phyloP scores from a whole-genome alignment of 2,329 filamentous ascomycete species.

The Alternaria conjuncta region DNA sequence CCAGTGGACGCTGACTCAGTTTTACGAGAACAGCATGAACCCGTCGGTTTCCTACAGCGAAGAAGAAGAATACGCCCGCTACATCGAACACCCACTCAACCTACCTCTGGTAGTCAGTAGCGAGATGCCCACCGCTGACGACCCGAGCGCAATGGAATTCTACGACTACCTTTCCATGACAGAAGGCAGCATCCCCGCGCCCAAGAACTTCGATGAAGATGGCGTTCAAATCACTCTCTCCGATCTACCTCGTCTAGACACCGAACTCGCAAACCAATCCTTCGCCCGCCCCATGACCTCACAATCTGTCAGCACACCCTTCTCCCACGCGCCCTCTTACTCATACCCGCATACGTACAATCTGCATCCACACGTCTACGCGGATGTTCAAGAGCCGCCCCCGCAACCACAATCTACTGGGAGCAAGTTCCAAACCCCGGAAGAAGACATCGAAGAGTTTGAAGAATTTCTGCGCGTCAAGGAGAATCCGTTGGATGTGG shows the following conservation, averaged over 20 bases:
- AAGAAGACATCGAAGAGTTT: constrained; percentile 76
- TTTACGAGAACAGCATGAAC: constrained; percentile 84
- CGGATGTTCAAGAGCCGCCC: constrained; percentile 6
- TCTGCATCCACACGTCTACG: constrained; percentile 23
- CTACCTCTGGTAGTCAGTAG: constrained; percentile 81
- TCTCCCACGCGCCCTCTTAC: constrained; percentile 41
- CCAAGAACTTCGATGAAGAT: constrained; percentile 27
- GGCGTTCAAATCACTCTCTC: constrained; percentile 19
- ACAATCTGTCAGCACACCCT: constrained; percentile 38
- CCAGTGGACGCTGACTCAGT: constrained; percentile 87
- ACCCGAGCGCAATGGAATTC: constrained; percentile 68
- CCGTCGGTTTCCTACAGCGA: constrained; percentile 80
- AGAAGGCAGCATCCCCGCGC: constrained; percentile 26
- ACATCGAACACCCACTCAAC: constrained; percentile 85
- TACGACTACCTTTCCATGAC: constrained; percentile 75
- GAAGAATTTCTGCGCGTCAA: constrained; percentile 76
- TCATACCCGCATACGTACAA: constrained; percentile 26
- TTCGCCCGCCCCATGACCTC: constrained; percentile 37
- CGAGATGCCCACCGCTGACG: constrained; percentile 62
- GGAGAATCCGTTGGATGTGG: constrained; percentile 86
- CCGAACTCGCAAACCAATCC: constrained; percentile 33
- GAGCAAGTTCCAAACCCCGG: constrained; percentile 58
- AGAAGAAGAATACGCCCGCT: constrained; percentile 84
- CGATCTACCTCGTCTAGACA: constrained; percentile 27
- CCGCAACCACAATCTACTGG: constrained; percentile 13